phyloP scores from a whole-genome alignment of 768 basidiomycete species.

The Cystofilobasidium ferigula region DNA sequence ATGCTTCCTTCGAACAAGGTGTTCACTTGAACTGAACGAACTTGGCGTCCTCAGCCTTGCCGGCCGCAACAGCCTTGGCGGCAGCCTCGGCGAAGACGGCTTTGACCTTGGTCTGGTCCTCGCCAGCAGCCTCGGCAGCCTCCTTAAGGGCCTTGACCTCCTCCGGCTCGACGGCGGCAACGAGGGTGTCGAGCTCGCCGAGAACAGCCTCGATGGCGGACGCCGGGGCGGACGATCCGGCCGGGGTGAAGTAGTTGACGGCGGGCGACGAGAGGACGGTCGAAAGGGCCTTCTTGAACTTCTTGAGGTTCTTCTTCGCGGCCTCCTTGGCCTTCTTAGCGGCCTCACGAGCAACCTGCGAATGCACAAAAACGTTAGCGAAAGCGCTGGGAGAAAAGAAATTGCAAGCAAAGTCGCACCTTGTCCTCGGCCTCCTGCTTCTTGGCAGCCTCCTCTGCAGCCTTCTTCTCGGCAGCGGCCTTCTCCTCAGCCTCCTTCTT shows the following conservation, averaged over 20 bases:
- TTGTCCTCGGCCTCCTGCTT: conserved; percentile 38
- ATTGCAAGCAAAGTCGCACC: not conserved
- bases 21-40: conserved; percentile 23
- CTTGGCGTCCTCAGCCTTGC: conserved; percentile 18
- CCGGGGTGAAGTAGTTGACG: conserved; percentile 41
- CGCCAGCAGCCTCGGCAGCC: conserved; percentile 38
- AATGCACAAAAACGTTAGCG: not conserved
- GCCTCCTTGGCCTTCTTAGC: conserved; percentile 63
- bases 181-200: conserved; percentile 40
- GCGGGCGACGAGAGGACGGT: conserved; percentile 37
- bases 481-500: conserved; percentile 61
- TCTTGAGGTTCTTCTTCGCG: conserved; percentile 41
- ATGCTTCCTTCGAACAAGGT: not conserved
- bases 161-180: conserved; percentile 40
- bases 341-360: conserved; percentile 37
- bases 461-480: conserved; percentile 40
- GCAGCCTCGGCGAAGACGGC: conserved; percentile 9
- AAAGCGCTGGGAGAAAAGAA: not conserved
- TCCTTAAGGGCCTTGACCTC: conserved; percentile 40
- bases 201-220: conserved; percentile 40
- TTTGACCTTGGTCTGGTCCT: conserved; percentile 35
- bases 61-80: conserved; percentile 10
- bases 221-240: conserved; percentile 37
- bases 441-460: conserved; percentile 43
- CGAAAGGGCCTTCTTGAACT: conserved; percentile 50